Conservation (phyloP, 2,329 filamentous ascomycete species). For the Cephalotrichum gorgonifer region DNA sequence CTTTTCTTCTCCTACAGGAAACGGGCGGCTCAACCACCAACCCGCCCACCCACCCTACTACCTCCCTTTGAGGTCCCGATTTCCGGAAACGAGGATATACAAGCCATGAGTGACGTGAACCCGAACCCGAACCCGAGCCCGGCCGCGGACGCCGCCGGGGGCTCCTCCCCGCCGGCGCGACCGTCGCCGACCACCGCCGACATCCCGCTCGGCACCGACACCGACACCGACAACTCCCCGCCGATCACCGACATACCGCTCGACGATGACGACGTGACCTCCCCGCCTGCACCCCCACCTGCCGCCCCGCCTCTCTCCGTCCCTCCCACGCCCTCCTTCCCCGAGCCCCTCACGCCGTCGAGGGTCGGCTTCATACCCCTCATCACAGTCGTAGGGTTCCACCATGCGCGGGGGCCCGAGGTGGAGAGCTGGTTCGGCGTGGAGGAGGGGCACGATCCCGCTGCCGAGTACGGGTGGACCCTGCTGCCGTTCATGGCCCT, state of each 20-base stretch:
- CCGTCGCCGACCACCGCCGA: not conserved
- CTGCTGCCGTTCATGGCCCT: slow-evolving; percentile 93
- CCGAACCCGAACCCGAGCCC: too few relatives aligned
- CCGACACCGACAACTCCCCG: not conserved
- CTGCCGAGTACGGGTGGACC: slow-evolving; percentile 77
- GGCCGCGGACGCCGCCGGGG: too few relatives aligned
- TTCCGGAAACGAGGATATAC: too few relatives aligned
- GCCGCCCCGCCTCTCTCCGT: slow-evolving; percentile 5
- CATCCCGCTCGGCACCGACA: not conserved
- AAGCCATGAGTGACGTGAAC: too few relatives aligned
- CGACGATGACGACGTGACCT: not conserved
- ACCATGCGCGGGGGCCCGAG: slow-evolving; percentile 81
- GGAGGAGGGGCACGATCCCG: slow-evolving; percentile 65
- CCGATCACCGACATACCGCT: not conserved
- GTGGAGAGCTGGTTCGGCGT: slow-evolving; percentile 85
- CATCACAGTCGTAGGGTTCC: slow-evolving; percentile 73
- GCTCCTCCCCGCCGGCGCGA: not conserved
- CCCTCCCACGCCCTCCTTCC: slow-evolving; percentile 4
- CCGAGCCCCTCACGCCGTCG: slow-evolving; percentile 13
- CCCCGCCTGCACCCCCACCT: not conserved
- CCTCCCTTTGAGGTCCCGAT: too few relatives aligned
- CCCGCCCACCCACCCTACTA: too few relatives aligned
- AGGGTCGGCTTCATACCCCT: slow-evolving; percentile 48
- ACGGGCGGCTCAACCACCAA: too few relatives aligned
- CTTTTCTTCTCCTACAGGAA: too few relatives aligned